Base-by-base conservation (phyloP, 2,329 filamentous ascomycete genomes). In the Pestalotiopsis sp. region DNA sequence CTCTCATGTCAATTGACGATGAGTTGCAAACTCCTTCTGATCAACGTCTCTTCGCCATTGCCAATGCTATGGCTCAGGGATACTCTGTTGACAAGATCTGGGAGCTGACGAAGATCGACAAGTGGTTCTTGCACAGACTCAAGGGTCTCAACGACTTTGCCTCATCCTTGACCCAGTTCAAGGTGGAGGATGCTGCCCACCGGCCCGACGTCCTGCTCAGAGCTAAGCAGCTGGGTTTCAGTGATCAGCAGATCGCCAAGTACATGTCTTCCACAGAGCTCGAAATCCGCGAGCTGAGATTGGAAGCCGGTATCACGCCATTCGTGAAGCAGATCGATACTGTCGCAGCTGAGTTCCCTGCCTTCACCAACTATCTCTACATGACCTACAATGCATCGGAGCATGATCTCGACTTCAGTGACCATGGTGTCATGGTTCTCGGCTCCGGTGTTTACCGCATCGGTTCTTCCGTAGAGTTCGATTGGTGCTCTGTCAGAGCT, bases 261-360 rank as follows among this genome's bases (percentile, higher is more conserved):
- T 98, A 97, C 86, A 94, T 93, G 90, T 92, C 91, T 79, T 97
- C 95, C 27, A 98, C 96, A 81, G 96, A 98, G 80, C 89, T 97
- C 73, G 94, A 95, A 68, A 91, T 98, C 31, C 91, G 96, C 72
- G 90, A 92, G 66, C 83, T 94, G 78, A 90, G 96, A 78, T 87
- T 94, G n/a, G 95, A 98, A 75, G 89, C 91, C 52, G 93, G 93
- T 58, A 94, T 99, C 75, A 89, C 89, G 72, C 96, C 96, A 0
- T 92, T 94, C 70, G 95, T 98, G 67, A 98, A 98, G 87, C 95
- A 98, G 83, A 98, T 99, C 69, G 96, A 99, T 83, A 99, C 96
- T 0, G 96, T 99, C 62, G 96, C 96, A 64, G 96, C 95, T 17
- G 96, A 99, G 81, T 98, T 98, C 84, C 95, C 95, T 6, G 93